phyloP scores from a whole-genome alignment of 2,329 filamentous ascomycete species.

The Elsinoe batatas region DNA sequence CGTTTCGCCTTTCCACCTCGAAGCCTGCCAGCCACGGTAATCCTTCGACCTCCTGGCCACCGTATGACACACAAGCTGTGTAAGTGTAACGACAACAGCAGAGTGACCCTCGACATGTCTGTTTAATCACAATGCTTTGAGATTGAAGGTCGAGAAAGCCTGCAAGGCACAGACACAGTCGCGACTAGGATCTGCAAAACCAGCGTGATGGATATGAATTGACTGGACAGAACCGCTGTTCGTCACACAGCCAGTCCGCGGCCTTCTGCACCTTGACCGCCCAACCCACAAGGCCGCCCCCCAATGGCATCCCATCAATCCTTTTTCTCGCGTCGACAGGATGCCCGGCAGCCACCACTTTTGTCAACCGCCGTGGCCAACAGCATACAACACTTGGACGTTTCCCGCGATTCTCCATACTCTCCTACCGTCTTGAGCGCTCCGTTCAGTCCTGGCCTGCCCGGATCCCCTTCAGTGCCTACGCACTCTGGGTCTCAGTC shows the following conservation, averaged over 20 bases:
- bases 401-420: constrained; percentile 14
- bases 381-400: constrained; percentile 24
- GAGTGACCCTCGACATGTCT: background rate
- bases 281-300: background rate
- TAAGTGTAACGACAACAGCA: background rate
- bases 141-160: background rate
- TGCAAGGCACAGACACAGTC: constrained; percentile 8
- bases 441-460: constrained; percentile 23
- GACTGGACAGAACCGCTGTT: constrained; percentile 7
- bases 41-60: background rate
- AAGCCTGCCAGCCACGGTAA: background rate
- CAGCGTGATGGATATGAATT: constrained; percentile 4
- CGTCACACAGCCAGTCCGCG: constrained; percentile 6
- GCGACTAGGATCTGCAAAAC: constrained; percentile 3
- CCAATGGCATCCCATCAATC: constrained; percentile 16
- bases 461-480: constrained; percentile 22
- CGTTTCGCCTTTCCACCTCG: constrained; percentile 2
- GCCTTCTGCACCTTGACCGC: background rate
- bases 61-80: background rate
- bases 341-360: constrained; percentile 32
- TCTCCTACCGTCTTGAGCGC: constrained; percentile 18
- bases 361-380: constrained; percentile 27
- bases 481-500: constrained; percentile 21
- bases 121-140: background rate
- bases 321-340: constrained; percentile 17